Evolutionary conservation across 2,329 filamentous ascomycete species (phyloP).

Genomic region (Aureobasidium mangrovei): DNA sequence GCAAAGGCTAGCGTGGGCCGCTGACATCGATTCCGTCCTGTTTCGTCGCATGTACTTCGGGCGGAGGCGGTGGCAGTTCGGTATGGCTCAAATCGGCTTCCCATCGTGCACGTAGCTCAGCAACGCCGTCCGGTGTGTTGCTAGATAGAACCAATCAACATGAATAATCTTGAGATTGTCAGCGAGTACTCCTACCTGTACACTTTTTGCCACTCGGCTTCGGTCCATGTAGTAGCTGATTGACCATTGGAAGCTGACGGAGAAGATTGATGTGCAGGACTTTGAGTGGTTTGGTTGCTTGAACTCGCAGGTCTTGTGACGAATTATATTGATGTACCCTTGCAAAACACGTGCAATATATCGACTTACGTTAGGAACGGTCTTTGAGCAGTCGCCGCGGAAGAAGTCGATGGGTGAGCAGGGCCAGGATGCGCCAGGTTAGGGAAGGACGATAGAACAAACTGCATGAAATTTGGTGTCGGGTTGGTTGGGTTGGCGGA

Average conservation of each 20-base stretch:
- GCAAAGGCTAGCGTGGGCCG: not conserved
- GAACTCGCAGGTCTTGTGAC: slow-evolving; percentile 4
- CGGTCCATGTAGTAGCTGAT: slow-evolving; percentile 8
- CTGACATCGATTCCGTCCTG: slow-evolving; percentile 17
- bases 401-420: not conserved
- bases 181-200: slow-evolving; percentile 6
- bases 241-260: slow-evolving; percentile 3
- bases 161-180: not conserved
- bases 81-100: slow-evolving; percentile 16
- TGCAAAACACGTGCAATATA: slow-evolving; percentile 1
- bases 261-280: slow-evolving; percentile 8
- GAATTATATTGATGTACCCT: not conserved
- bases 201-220: slow-evolving; percentile 13
- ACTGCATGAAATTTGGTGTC: slow-evolving; percentile 11
- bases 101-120: slow-evolving; percentile 17
- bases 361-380: slow-evolving; percentile 12
- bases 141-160: slow-evolving; percentile 1
- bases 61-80: slow-evolving; percentile 18
- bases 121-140: slow-evolving; percentile 16
- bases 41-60: slow-evolving; percentile 15
- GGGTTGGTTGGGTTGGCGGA: slow-evolving; percentile 2
- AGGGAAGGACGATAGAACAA: slow-evolving; percentile 6
- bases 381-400: slow-evolving; percentile 4
- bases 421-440: slow-evolving; percentile 1
- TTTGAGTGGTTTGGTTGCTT: slow-evolving; percentile 6